Evolutionary conservation across 352 stramenopile species (phyloP).

Genomic region (Pythium aphanidermatum): DNA sequence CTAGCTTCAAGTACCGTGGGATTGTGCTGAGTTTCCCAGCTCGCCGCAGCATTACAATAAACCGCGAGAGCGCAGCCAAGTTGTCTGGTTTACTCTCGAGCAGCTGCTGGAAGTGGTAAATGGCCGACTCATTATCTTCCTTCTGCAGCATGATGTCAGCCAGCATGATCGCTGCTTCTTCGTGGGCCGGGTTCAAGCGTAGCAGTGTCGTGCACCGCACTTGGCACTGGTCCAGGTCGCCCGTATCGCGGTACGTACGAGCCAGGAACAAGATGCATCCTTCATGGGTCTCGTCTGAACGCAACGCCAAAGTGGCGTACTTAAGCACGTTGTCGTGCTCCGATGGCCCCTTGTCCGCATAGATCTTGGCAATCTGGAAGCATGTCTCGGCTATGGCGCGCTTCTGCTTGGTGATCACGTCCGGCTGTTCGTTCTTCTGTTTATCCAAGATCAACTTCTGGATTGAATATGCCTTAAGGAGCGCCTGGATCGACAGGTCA

Average conservation of each 20-base stretch:
- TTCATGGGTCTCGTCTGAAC: constrained; percentile 77
- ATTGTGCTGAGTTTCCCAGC: constrained; percentile 77
- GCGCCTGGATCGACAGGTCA: constrained; percentile 64
- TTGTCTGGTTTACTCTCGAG: constrained; percentile 88
- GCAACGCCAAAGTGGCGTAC: constrained; percentile 71
- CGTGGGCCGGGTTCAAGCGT: constrained; percentile 69
- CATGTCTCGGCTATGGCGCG: constrained; percentile 77
- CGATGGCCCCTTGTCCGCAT: constrained; percentile 26
- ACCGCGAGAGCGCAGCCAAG: constrained; percentile 83
- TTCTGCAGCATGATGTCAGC: constrained; percentile 88
- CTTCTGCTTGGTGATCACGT: constrained; percentile 72
- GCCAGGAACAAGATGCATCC: constrained; percentile 81
- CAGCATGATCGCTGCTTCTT: constrained; percentile 88
- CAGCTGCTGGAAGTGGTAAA: constrained; percentile 88
- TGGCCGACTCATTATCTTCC: constrained; percentile 82
- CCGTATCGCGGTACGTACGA: constrained; percentile 51
- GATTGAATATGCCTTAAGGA: constrained; percentile 77
- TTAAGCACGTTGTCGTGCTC: constrained; percentile 69
- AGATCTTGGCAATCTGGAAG: constrained; percentile 73
- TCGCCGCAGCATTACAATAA: constrained; percentile 84
- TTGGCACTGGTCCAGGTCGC: constrained; percentile 86
- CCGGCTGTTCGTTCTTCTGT: constrained; percentile 72
- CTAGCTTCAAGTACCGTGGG: constrained; percentile 73
- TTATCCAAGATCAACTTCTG: constrained; percentile 85
- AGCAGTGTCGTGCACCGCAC: constrained; percentile 77